Evolutionary conservation across 2,329 filamentous ascomycete genomes (phyloP).

Genomic region (Diaporthe amygdali): DNA sequence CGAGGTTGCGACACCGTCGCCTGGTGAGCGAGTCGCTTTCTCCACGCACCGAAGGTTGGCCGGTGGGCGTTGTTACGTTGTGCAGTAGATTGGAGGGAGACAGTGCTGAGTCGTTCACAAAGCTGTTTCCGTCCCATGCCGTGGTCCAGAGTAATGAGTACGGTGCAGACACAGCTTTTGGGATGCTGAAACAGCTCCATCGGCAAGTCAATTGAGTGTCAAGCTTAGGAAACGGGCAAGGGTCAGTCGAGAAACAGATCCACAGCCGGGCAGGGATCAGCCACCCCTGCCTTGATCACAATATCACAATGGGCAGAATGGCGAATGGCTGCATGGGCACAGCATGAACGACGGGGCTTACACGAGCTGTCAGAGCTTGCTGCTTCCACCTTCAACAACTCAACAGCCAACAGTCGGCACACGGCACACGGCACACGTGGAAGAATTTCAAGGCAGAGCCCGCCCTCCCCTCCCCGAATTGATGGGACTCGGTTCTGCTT

Average conservation of each 20-base stretch:
- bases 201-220: slow-evolving; percentile 5
- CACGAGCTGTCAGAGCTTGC: slow-evolving; percentile 11
- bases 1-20: background rate
- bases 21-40: background rate
- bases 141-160: background rate
- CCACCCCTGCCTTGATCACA: background rate
- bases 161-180: background rate
- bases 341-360: background rate
- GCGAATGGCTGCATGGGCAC: no score
- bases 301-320: no score
- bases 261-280: background rate
- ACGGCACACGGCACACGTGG: background rate
- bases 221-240: background rate
- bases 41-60: background rate
- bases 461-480: background rate
- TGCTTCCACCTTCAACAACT: background rate
- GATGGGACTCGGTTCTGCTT: background rate
- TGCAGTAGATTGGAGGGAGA: slow-evolving; percentile 2
- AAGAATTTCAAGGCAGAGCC: background rate
- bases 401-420: background rate
- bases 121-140: background rate
- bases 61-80: background rate
- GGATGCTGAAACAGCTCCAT: slow-evolving; percentile 8
- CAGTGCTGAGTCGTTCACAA: background rate
- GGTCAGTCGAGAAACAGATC: slow-evolving; percentile 2